A percentile compares a stretch with the other conserved stretches of the same genome.
Conservation (phyloP, 345 rosid genomes). For the Corymbia maculata region DNA sequence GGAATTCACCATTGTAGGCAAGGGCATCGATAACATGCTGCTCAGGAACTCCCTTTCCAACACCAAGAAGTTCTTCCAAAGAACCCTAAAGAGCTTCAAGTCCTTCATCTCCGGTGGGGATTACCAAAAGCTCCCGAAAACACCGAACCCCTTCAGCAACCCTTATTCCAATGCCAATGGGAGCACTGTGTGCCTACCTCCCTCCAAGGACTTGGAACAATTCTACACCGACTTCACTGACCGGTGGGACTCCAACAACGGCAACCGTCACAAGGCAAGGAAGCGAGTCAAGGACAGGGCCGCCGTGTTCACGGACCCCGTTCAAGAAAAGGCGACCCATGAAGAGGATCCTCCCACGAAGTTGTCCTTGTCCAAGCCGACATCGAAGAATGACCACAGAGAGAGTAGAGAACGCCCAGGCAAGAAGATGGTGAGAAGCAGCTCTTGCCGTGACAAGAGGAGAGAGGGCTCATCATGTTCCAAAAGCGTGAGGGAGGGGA, state of each 20-base stretch:
- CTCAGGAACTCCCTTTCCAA: constrained; percentile 37
- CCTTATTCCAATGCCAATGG: background rate
- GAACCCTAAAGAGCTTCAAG: constrained; percentile 38
- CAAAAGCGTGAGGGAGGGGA: constrained; percentile 7
- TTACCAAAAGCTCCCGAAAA: constrained; percentile 57
- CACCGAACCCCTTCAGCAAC: constrained; percentile 5
- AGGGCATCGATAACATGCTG: constrained; percentile 25
- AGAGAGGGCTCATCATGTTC: constrained; percentile 13
- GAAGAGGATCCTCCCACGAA: background rate
- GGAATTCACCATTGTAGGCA: background rate
- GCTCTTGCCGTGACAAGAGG: background rate
- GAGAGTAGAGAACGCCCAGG: background rate
- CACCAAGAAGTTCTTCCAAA: constrained; percentile 55
- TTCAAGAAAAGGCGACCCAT: background rate
- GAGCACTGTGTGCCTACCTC: background rate
- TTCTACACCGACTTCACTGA: constrained; percentile 24
- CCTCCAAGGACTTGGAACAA: constrained; percentile 15
- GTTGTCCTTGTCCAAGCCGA: background rate
- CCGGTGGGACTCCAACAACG: constrained; percentile 11
- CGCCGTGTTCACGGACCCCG: background rate
- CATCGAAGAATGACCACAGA: background rate
- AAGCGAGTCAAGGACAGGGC: constrained; percentile 4
- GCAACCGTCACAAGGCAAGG: background rate
- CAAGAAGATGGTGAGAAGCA: background rate
- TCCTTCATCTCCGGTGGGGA: constrained; percentile 33